Evolutionary conservation across 768 basidiomycete species (phyloP).

Genomic region (Xerocomellus intermedius): DNA sequence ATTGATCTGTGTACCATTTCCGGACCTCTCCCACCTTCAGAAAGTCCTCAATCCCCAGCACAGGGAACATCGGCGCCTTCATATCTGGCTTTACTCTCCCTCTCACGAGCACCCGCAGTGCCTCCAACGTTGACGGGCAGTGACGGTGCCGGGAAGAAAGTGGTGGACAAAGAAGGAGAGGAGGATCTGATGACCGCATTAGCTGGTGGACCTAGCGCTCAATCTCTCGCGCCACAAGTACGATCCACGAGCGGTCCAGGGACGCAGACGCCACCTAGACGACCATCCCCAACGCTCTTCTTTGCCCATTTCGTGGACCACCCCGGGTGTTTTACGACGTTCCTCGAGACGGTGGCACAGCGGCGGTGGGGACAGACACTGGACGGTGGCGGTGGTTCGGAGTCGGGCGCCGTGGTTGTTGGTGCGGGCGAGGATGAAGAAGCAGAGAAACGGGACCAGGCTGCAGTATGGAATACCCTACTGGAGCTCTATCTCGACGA

Average conservation of each 20-base stretch:
- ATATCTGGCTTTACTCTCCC: constrained; percentile 77
- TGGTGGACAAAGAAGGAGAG: constrained; percentile 12
- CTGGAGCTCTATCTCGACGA: constrained; percentile 85
- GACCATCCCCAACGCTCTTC: constrained; percentile 80
- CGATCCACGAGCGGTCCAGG: constrained; percentile 8
- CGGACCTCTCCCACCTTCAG: constrained; percentile 42
- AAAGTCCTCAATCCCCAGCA: constrained; percentile 19
- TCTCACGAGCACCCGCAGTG: constrained; percentile 55
- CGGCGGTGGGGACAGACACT: constrained; percentile 79
- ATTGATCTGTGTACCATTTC: constrained; percentile 86
- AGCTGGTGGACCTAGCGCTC: constrained; percentile 29
- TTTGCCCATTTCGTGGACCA: constrained; percentile 96
- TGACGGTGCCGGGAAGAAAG: constrained; percentile 23
- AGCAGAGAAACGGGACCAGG: constrained; percentile 64
- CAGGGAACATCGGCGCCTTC: constrained; percentile 45
- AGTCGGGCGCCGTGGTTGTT: constrained; percentile 10
- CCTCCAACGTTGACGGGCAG: constrained; percentile 40
- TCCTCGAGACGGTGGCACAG: constrained; percentile 83
- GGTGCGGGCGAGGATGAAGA: constrained; percentile 41
- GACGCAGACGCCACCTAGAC: constrained; percentile 40
- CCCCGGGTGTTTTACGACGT: constrained; percentile 75
- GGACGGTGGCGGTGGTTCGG: constrained; percentile 31
- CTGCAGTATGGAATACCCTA: constrained; percentile 93
- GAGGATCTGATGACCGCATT: constrained; percentile 18
- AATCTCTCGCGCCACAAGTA: constrained; percentile 7